Evolutionary conservation across 1,139 yeast genomes (phyloP).

Genomic region (Suhomyces kunorum): DNA sequence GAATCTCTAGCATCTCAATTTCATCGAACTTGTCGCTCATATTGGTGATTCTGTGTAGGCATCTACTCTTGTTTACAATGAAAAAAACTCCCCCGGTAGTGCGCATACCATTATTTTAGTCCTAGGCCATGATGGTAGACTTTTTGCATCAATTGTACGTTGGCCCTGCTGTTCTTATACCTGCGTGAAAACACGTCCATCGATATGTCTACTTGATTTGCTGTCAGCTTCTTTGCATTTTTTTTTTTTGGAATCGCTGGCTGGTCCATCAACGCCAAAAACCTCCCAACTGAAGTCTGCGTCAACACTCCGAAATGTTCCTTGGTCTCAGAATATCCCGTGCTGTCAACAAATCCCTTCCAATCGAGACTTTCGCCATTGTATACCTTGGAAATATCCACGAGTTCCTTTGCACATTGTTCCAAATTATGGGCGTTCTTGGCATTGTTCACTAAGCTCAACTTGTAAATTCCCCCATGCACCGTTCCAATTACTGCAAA

Average conservation of each 20-base stretch:
- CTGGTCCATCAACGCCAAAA: constrained; percentile 1
- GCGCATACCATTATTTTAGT: constrained; percentile 2
- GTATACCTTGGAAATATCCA: constrained; percentile 1
- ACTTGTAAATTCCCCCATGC: constrained; percentile 35
- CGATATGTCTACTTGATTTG: too few relatives aligned
- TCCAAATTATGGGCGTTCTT: constrained; percentile 2
- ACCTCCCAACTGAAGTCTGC: constrained; percentile 4
- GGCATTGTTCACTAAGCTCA: constrained; percentile 11
- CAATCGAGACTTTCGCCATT: constrained; percentile 5
- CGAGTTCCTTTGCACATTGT: constrained; percentile 4
- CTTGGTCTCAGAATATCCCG: constrained; percentile 3
- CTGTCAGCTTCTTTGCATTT: neutral
- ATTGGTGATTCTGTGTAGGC: neutral
- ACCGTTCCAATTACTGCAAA: constrained; percentile 37
- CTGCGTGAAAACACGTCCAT: constrained; percentile 1
- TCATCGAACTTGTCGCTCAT: constrained; percentile 31
- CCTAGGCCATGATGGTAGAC: constrained; percentile 1
- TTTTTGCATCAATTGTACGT: constrained; percentile 8
- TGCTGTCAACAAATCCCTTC: constrained; percentile 7
- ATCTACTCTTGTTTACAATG: constrained; percentile 6
- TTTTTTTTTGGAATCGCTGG: neutral
- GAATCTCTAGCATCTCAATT: constrained; percentile 50
- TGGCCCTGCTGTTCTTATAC: constrained; percentile 1
- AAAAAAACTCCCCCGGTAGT: constrained; percentile 7
- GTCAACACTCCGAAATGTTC: constrained; percentile 11